Percentiles rank a stretch among this genome's conserved stretches.
Conservation (phyloP, 176 grass and related monocot species). For the Leersia perrieri region DNA sequence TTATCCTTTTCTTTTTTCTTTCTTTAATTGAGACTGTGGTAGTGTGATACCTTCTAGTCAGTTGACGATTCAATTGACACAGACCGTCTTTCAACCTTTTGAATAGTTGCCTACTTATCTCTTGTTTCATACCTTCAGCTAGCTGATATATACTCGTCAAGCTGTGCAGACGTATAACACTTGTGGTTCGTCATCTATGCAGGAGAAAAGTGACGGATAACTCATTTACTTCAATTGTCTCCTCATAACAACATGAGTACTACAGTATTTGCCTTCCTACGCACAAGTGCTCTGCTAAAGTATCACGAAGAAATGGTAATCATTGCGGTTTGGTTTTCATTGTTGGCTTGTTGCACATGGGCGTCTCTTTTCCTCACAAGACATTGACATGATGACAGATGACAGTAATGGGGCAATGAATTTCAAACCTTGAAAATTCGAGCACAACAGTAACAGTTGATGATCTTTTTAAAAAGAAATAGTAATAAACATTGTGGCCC, state of each 20-base stretch:
- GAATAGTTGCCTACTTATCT: neutral
- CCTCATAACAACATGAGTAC: neutral
- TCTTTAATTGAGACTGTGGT: neutral
- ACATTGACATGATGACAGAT: neutral
- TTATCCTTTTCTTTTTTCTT: neutral
- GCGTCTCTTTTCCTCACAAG: neutral
- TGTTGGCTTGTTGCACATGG: neutral
- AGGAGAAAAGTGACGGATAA: neutral
- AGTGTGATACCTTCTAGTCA: neutral
- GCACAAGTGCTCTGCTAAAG: neutral
- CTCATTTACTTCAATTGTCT: neutral
- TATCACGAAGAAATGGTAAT: neutral
- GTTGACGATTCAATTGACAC: neutral
- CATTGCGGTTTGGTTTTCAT: neutral
- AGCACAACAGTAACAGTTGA: neutral
- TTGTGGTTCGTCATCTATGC: neutral
- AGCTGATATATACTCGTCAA: slow-evolving; percentile 1
- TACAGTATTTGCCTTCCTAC: neutral
- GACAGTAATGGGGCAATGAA: neutral
- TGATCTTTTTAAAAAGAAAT: too few species aligned
- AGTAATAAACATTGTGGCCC: neutral
- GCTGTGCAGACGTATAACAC: neutral
- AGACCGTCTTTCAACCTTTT: neutral
- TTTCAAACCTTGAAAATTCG: neutral
- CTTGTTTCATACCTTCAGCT: neutral